Conservation (phyloP, 345 rosid genomes). For the Boechera divaricarpa region DNA sequence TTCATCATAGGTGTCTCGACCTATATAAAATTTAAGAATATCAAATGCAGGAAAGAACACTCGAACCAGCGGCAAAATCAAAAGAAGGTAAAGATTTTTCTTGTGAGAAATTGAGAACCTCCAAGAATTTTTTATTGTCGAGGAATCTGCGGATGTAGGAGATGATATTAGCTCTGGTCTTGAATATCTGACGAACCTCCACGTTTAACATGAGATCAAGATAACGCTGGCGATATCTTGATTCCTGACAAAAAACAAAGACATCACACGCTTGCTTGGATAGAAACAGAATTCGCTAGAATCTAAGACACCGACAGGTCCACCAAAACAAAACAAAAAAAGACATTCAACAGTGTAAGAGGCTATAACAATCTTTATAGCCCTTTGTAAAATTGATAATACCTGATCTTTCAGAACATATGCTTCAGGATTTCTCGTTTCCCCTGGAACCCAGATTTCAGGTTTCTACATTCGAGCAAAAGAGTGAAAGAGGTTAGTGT, state of each 20-base stretch:
- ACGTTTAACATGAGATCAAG: constrained; percentile 83
- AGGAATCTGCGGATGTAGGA: constrained; percentile 71
- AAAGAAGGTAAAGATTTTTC: neutral
- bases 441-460: constrained; percentile 75
- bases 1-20: constrained; percentile 99
- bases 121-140: constrained; percentile 70
- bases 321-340: neutral
- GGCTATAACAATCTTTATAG: neutral
- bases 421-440: constrained; percentile 76
- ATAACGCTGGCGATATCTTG: constrained; percentile 90
- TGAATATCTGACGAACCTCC: constrained; percentile 80
- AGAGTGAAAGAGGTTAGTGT: constrained; percentile 24
- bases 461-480: constrained; percentile 55
- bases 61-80: neutral
- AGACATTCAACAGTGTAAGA: constrained; percentile 17
- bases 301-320: neutral
- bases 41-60: neutral
- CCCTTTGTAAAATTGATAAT: constrained; percentile 22
- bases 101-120: constrained; percentile 52
- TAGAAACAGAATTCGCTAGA: constrained; percentile 5
- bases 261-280: constrained; percentile 9
- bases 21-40: constrained; percentile 39
- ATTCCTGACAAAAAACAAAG: constrained; percentile 59
- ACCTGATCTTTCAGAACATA: constrained; percentile 95
- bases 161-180: constrained; percentile 69